These are phyloP conservation scores for Stemphylium lycopersici DNA, from an alignment of 2,329 filamentous ascomycete genomes.

Conservation along the genomic window DNA sequence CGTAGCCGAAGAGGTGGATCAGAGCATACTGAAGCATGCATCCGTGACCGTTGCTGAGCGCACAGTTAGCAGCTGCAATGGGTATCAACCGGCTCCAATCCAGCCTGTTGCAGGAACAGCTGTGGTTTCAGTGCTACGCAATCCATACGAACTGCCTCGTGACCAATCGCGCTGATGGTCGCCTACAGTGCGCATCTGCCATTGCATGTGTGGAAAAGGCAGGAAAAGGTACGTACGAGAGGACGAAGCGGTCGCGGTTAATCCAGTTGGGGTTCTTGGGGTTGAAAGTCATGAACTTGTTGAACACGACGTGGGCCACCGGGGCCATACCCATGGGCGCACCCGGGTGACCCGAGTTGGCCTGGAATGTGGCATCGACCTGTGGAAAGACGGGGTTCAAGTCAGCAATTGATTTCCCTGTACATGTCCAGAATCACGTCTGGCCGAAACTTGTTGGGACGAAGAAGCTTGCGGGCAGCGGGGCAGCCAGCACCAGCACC, in stretches of 20 bases:
- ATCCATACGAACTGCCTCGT: constrained; percentile 1
- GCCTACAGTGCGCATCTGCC: neutral
- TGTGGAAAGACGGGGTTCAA: constrained; percentile 50
- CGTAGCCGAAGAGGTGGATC: constrained; percentile 95
- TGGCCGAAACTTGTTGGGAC: constrained; percentile 25
- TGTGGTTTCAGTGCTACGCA: neutral
- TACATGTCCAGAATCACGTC: neutral
- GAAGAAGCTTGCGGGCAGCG: constrained; percentile 21
- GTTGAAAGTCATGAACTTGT: constrained; percentile 99
- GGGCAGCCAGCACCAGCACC: constrained; percentile 27
- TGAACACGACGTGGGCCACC: constrained; percentile 94
- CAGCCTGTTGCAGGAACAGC: too few species aligned
- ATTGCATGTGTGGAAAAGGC: neutral
- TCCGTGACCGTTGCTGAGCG: constrained; percentile 89
- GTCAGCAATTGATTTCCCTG: constrained; percentile 40
- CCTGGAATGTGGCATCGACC: constrained; percentile 96
- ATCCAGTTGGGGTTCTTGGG: constrained; percentile 97
- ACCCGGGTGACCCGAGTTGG: constrained; percentile 98
- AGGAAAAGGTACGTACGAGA: constrained; percentile 75
- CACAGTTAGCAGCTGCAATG: neutral
- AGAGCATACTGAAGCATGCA: constrained; percentile 99
- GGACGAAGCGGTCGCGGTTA: constrained; percentile 97
- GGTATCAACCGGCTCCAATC: neutral
- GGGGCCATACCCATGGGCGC: constrained; percentile 98
- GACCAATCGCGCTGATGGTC: constrained; percentile 1